phyloP scores from a whole-genome alignment of 495 filamentous ascomycete species.

The Penicillium simplicissimum region DNA sequence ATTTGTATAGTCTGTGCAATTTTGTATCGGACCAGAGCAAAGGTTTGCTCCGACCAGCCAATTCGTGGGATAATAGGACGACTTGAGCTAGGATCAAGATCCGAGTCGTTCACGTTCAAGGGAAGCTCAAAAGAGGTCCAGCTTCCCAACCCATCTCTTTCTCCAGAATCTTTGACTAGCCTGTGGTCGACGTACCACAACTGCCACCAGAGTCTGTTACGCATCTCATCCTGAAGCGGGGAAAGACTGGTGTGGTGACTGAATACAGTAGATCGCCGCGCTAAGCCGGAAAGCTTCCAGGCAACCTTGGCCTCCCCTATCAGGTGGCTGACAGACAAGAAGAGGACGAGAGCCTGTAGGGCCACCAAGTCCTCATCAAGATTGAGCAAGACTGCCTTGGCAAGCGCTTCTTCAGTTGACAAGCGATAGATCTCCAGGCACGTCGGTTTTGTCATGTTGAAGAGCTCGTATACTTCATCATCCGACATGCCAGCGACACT shows the following conservation, averaged over 20 bases:
- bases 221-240: not conserved
- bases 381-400: slow-evolving; percentile 2
- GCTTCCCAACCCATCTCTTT: not conserved
- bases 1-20: not conserved
- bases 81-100: not conserved
- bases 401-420: slow-evolving; percentile 4
- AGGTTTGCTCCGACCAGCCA: not conserved
- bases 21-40: not conserved
- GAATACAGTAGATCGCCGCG: not conserved
- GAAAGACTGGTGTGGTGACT: not conserved
- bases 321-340: not conserved
- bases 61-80: not conserved
- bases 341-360: not conserved
- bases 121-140: not conserved
- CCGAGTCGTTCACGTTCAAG: not conserved
- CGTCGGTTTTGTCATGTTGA: not conserved
- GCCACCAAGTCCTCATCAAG: not conserved
- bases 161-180: not conserved
- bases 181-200: not conserved
- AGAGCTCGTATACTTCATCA: not conserved
- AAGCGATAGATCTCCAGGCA: not conserved
- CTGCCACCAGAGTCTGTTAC: slow-evolving; percentile 2
- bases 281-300: not conserved
- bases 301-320: not conserved
- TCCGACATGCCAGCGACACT: not conserved